Evolutionary conservation across 1,284 basidiomycete genomes (phyloP).

Genomic region (Trametes polyzona): DNA sequence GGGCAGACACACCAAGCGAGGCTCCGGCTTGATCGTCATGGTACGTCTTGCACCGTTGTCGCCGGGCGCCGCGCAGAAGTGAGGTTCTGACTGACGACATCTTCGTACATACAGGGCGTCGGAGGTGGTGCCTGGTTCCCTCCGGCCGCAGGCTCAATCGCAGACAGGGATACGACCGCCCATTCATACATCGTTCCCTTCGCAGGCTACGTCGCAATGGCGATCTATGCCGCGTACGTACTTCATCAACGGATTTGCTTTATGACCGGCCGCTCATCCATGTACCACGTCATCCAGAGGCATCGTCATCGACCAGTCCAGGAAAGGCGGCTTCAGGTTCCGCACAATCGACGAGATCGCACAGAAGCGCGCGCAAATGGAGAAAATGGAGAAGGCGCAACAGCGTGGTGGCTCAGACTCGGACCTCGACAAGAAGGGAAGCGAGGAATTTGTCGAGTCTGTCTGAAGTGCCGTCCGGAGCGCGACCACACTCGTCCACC

Average conservation of each 20-base stretch:
- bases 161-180: conserved; percentile 53
- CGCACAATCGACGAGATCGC: conserved; percentile 49
- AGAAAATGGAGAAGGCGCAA: conserved; percentile 19
- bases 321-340: conserved; percentile 53
- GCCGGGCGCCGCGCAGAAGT: conserved; percentile 17
- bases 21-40: conserved; percentile 74
- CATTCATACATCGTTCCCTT: conserved; percentile 65
- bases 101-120: conserved; percentile 50
- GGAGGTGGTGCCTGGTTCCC: conserved; percentile 81
- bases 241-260: too few relatives aligned
- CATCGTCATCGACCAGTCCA: conserved; percentile 54
- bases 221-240: conserved; percentile 59
- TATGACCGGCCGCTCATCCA: not conserved
- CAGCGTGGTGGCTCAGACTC: conserved; percentile 19
- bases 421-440: conserved; percentile 34
- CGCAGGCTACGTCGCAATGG: conserved; percentile 63
- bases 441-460: conserved; percentile 26
- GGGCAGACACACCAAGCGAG: conserved; percentile 71
- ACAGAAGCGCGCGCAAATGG: conserved; percentile 23
- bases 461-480: conserved; percentile 1
- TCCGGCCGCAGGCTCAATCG: conserved; percentile 69
- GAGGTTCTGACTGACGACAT: not conserved
- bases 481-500: not conserved
- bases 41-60: conserved; percentile 26
- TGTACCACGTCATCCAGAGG: conserved; percentile 42